phyloP scores from a whole-genome alignment of 2,329 filamentous ascomycete species.

The Phyllosticta citribraziliensis region DNA sequence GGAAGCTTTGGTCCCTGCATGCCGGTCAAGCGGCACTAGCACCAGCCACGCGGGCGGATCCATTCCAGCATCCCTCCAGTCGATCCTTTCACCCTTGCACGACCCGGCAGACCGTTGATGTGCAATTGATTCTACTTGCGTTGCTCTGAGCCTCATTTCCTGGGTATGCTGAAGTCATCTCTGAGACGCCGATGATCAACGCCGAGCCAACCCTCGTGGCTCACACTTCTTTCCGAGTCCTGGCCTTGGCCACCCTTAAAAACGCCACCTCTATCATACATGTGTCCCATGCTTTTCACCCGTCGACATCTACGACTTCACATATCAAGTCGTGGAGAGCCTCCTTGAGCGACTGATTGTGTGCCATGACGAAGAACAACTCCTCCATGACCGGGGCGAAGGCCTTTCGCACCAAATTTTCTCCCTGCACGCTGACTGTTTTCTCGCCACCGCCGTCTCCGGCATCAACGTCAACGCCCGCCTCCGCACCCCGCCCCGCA shows the following conservation, averaged over 20 bases:
- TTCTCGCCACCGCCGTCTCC: conserved; percentile 36
- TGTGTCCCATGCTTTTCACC: background rate
- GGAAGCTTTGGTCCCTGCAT: background rate
- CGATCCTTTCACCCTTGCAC: background rate
- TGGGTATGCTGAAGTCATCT: background rate
- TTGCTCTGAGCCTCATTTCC: background rate
- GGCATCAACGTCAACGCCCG: conserved; percentile 41
- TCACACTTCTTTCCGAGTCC: background rate
- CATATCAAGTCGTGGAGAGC: conserved; percentile 28
- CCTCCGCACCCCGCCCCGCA: conserved; percentile 18
- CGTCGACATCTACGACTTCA: conserved; percentile 12
- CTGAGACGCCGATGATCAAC: background rate
- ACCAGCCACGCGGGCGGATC: background rate
- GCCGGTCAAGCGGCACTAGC: background rate
- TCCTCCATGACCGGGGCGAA: conserved; percentile 57
- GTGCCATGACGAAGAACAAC: conserved; percentile 59
- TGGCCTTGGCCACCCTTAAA: background rate
- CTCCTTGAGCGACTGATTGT: conserved; percentile 44
- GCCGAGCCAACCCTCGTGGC: background rate
- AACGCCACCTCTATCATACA: conserved; percentile 7
- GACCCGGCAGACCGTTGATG: background rate
- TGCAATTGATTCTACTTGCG: background rate
- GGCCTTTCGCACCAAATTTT: conserved; percentile 54
- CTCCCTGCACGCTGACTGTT: conserved; percentile 23
- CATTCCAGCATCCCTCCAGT: background rate